Evolutionary conservation across 1,284 basidiomycete species (phyloP).

Genomic region (Ustilago sp.): DNA sequence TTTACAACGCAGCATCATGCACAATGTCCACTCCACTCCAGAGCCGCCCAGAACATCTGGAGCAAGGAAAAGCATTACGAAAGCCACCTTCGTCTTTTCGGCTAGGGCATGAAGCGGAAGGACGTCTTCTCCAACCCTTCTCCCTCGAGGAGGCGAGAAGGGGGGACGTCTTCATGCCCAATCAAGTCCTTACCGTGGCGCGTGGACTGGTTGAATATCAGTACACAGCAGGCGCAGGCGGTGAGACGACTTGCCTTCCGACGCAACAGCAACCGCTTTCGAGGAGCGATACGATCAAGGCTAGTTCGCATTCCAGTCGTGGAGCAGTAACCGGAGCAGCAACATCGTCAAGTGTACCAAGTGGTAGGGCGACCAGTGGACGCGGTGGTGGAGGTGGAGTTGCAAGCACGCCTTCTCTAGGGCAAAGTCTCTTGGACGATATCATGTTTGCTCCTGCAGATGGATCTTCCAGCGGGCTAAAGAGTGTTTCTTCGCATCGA

Average conservation of each 20-base stretch:
- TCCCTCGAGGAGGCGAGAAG: neutral
- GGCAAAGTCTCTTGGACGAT: conserved; percentile 39
- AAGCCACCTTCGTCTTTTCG: conserved; percentile 55
- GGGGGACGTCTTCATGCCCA: conserved; percentile 51
- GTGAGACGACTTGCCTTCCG: conserved; percentile 24
- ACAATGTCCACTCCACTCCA: conserved; percentile 37
- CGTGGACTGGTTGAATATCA: conserved; percentile 50
- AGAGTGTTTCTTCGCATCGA: conserved; percentile 33
- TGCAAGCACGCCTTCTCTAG: conserved; percentile 49
- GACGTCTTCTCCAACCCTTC: conserved; percentile 20
- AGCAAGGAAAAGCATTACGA: conserved; percentile 35
- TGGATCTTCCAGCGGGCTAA: conserved; percentile 21
- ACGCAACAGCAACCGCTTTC: conserved; percentile 3
- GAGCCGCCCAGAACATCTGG: conserved; percentile 29
- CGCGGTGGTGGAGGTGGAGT: conserved; percentile 5
- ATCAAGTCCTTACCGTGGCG: conserved; percentile 49
- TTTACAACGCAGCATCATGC: conserved; percentile 28
- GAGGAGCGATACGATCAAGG: conserved; percentile 24
- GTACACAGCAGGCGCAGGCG: conserved; percentile 19
- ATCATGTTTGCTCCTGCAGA: conserved; percentile 31
- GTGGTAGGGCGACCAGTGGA: conserved; percentile 3
- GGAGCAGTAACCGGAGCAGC: neutral
- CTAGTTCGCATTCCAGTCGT: conserved; percentile 7
- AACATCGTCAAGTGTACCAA: neutral
- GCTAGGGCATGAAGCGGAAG: conserved; percentile 60